Evolutionary conservation across 169 alveolate species (phyloP).

Genomic region (Babesia ovata): DNA sequence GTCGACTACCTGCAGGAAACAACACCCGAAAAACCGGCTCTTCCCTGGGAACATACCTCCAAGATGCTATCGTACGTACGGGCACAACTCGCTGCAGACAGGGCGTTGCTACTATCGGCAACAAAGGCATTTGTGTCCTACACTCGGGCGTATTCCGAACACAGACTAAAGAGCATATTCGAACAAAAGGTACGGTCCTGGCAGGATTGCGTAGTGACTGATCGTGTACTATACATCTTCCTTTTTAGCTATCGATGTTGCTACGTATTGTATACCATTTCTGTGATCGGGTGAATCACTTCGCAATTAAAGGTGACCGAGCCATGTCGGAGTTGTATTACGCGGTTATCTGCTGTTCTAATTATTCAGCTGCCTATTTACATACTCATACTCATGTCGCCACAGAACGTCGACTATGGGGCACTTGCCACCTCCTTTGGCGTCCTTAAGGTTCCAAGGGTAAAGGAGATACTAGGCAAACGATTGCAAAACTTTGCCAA

Average conservation of each 20-base stretch:
- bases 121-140: constrained; percentile 89
- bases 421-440: constrained; percentile 86
- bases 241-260: no score
- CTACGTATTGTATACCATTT: no score
- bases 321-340: no score
- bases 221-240: no score
- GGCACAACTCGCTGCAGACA: constrained; percentile 5
- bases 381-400: neutral
- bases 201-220: neutral
- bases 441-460: constrained; percentile 90
- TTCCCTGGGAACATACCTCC: constrained; percentile 49
- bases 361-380: no score
- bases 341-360: no score
- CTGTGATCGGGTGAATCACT: no score
- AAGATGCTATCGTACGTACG: constrained; percentile 41
- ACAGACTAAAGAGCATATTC: constrained; percentile 45
- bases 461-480: constrained; percentile 87
- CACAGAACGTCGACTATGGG: constrained; percentile 59
- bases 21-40: constrained; percentile 26
- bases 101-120: constrained; percentile 42
- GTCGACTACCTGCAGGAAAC: constrained; percentile 33
- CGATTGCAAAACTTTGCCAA: constrained; percentile 32
- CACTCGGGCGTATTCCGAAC: constrained; percentile 81
- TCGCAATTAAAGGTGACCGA: no score
- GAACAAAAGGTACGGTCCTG: constrained; percentile 23